A percentile compares a stretch with the other conserved stretches of the same genome.
phyloP scores from a whole-genome alignment of 192 early-diverging fungal species.

The Coemansia sp. region DNA sequence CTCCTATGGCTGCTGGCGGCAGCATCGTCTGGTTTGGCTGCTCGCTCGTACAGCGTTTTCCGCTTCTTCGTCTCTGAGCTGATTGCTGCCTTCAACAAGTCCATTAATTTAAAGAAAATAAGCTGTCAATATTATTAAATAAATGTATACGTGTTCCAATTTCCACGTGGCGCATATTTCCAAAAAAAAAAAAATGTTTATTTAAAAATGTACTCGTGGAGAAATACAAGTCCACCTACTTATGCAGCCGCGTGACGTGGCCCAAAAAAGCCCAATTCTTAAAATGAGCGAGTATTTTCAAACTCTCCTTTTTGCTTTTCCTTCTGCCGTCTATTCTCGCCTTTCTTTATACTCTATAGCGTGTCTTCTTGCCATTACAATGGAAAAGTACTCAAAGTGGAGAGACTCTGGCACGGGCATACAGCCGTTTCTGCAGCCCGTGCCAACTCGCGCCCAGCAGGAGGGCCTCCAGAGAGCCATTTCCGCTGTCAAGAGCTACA shows the following conservation, averaged over 20 bases:
- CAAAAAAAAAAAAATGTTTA: background rate
- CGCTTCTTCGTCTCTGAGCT: conserved; percentile 68
- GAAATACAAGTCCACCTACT: background rate
- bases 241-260: background rate
- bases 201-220: conserved; percentile 5
- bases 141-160: background rate
- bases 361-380: conserved; percentile 16
- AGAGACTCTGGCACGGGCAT: conserved; percentile 87
- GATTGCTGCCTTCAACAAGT: conserved; percentile 71
- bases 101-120: conserved; percentile 38
- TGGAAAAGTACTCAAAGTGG: conserved; percentile 93
- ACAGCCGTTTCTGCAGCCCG: conserved; percentile 82
- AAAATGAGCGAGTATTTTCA: background rate
- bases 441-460: conserved; percentile 47
- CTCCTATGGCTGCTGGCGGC: conserved; percentile 61
- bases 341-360: background rate
- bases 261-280: background rate
- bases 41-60: conserved; percentile 55
- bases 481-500: conserved; percentile 16
- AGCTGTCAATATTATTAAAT: background rate
- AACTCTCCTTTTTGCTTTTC: background rate
- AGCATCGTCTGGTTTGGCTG: conserved; percentile 25
- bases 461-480: conserved; percentile 7
- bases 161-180: background rate
- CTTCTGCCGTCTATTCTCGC: background rate